phyloP scores from a whole-genome alignment of 805 yeast genomes.

The Pichia rugopelliculosa region DNA sequence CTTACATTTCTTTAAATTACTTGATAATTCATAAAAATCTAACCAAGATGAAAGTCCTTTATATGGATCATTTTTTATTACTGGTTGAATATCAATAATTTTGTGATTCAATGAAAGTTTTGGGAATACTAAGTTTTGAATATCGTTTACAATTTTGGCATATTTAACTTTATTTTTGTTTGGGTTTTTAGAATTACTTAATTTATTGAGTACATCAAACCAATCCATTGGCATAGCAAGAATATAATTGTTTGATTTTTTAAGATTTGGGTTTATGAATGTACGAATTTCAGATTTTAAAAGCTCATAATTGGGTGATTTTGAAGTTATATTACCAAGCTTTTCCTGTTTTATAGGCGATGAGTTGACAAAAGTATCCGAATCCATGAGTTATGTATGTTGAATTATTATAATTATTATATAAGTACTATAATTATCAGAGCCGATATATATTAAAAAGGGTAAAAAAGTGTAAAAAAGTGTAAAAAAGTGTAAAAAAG shows the following conservation, averaged over 20 bases:
- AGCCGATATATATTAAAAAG: background rate
- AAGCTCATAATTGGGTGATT: background rate
- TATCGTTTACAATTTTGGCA: background rate
- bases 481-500: background rate
- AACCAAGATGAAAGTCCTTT: slow-evolving; percentile 1
- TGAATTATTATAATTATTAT: too few species aligned
- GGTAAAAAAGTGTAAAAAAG: too few species aligned
- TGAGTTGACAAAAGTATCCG: slow-evolving; percentile 6
- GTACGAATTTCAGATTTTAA: background rate
- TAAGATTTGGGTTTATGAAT: background rate
- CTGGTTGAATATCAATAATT: background rate
- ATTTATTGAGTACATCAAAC: background rate
- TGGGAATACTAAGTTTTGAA: background rate
- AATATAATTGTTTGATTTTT: background rate
- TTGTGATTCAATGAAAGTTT: background rate
- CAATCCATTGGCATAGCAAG: slow-evolving; percentile 3
- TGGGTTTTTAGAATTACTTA: background rate
- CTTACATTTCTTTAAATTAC: background rate
- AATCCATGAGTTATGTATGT: slow-evolving; percentile 2
- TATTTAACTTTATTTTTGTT: background rate
- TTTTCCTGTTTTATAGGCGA: background rate
- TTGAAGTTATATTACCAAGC: background rate
- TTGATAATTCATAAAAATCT: background rate
- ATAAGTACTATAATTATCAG: too few species aligned
- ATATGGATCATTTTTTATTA: background rate